These are phyloP conservation scores for Begonia peltatifolia DNA, from an alignment of 306 rosid species.

Conservation along the genomic window DNA sequence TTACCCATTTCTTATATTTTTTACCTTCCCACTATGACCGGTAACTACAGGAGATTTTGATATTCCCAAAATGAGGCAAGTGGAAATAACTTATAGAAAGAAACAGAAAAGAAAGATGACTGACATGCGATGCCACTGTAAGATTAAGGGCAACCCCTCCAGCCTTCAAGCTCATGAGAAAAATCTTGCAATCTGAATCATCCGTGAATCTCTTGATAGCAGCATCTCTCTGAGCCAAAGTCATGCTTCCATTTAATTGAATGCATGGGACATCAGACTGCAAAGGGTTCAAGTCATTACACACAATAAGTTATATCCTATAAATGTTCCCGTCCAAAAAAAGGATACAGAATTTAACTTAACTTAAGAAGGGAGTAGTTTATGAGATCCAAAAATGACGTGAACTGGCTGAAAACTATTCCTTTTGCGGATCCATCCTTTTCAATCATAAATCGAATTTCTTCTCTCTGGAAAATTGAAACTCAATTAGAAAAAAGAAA, in stretches of 20 bases:
- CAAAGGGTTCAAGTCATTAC: conserved; percentile 19
- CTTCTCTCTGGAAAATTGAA: conserved; percentile 64
- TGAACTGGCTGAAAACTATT: conserved; percentile 92
- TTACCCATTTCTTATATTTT: too few species aligned
- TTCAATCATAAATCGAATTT: conserved; percentile 82
- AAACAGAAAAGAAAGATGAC: conserved; percentile 5
- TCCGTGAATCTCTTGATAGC: conserved; percentile 63
- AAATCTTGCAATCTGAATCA: conserved; percentile 77
- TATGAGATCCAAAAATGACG: conserved; percentile 89
- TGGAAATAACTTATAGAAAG: neutral
- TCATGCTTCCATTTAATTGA: conserved; percentile 81
- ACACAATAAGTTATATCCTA: too few species aligned
- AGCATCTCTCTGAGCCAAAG: conserved; percentile 55
- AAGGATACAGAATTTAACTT: conserved; percentile 4
- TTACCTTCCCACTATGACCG: neutral
- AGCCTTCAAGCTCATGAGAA: conserved; percentile 96
- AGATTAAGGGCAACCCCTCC: conserved; percentile 97
- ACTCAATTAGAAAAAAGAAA: conserved; percentile 9
- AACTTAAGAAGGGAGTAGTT: conserved; percentile 68
- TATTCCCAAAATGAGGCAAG: neutral
- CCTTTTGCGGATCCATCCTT: conserved; percentile 93
- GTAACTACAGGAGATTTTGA: neutral
- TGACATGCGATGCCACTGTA: conserved; percentile 80
- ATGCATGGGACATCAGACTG: conserved; percentile 77
- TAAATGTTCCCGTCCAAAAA: conserved; percentile 3